Evolutionary conservation across 2,329 filamentous ascomycete species (phyloP).

Genomic region (Sporothrix sp.): DNA sequence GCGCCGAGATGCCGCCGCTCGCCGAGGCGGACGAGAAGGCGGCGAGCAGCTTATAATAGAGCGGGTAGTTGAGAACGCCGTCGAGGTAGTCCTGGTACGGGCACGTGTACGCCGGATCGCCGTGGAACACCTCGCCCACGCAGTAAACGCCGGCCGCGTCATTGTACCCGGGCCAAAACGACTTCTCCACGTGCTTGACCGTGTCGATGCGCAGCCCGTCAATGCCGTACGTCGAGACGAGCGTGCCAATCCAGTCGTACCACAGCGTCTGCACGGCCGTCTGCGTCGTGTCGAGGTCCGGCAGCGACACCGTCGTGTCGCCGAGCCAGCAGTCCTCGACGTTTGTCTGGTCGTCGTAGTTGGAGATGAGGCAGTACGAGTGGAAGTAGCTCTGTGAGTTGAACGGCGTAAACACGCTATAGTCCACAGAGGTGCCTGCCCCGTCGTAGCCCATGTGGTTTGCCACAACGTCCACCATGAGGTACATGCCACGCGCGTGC

Average conservation of each 20-base stretch:
- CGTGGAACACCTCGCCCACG: conserved; percentile 51
- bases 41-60: conserved; percentile 32
- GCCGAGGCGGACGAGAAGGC: conserved; percentile 24
- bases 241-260: conserved; percentile 47
- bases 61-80: conserved; percentile 49
- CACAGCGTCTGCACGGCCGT: conserved; percentile 29
- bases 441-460: conserved; percentile 43
- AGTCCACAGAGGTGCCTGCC: conserved; percentile 24
- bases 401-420: conserved; percentile 32
- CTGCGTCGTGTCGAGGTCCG: conserved; percentile 50
- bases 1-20: conserved; percentile 28
- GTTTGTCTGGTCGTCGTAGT: conserved; percentile 41
- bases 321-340: conserved; percentile 42
- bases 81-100: conserved; percentile 45
- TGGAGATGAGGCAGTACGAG: conserved; percentile 40
- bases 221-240: conserved; percentile 47
- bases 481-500: conserved; percentile 28
- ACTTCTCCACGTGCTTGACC: conserved; percentile 50
- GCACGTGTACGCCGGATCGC: conserved; percentile 39
- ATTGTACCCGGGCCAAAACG: conserved; percentile 47
- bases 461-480: conserved; percentile 42
- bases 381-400: conserved; percentile 52
- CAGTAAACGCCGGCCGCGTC: conserved; percentile 47
- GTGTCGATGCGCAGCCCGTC: conserved; percentile 53
- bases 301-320: conserved; percentile 45